A percentile compares a stretch with the other conserved stretches of the same genome.
Conservation (phyloP, 1,284 basidiomycete genomes). For the Hymenochaete sp. region DNA sequence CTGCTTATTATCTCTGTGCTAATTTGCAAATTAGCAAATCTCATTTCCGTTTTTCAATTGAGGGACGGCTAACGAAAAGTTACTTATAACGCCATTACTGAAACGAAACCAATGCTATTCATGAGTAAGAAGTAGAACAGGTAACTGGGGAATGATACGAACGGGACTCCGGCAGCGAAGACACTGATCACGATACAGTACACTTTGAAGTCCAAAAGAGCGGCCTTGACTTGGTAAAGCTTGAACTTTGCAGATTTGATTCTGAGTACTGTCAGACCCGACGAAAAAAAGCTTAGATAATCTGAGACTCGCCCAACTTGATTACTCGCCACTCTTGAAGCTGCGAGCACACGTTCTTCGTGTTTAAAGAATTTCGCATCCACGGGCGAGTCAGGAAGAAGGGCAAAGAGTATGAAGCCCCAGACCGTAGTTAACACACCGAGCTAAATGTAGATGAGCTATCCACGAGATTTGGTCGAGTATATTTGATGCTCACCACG, state of each 20-base stretch:
- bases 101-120: not conserved
- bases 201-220: conserved; percentile 12
- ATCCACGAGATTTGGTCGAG: not conserved
- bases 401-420: conserved; percentile 22
- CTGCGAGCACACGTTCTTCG: conserved; percentile 11
- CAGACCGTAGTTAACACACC: conserved; percentile 10
- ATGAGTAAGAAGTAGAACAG: not conserved
- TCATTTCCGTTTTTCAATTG: too few species aligned
- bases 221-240: conserved; percentile 11
- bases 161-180: conserved; percentile 16
- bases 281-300: not conserved
- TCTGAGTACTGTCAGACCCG: not conserved
- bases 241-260: conserved; percentile 14
- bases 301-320: conserved; percentile 11
- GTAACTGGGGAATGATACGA: not conserved
- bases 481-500: conserved; percentile 5
- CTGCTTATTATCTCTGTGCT: conserved; percentile 15
- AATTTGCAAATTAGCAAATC: too few species aligned
- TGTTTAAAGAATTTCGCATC: conserved; percentile 11
- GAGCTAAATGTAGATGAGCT: conserved; percentile 3
- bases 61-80: conserved; percentile 10
- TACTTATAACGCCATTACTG: conserved; percentile 15
- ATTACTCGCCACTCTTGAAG: conserved; percentile 6
- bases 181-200: conserved; percentile 15
- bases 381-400: conserved; percentile 15